These are phyloP conservation scores for Alopecurus myosuroides DNA, from an alignment of 176 grass and related monocot genomes.

Conservation along the genomic window DNA sequence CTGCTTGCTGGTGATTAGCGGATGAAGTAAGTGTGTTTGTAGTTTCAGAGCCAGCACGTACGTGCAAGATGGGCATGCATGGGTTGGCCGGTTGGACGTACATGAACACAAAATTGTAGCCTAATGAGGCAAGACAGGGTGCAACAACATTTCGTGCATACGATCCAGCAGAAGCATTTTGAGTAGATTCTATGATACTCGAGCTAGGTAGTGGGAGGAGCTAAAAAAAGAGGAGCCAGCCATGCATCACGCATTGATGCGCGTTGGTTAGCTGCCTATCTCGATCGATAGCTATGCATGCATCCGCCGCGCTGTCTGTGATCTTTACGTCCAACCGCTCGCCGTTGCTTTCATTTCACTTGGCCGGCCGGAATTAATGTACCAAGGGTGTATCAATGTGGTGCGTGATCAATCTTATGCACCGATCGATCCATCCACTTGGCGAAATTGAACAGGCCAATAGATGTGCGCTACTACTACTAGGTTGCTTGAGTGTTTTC, in stretches of 20 bases:
- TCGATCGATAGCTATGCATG: background rate
- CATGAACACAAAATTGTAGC: background rate
- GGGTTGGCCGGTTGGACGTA: background rate
- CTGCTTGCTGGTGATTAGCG: too few relatives aligned
- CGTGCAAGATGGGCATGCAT: too few relatives aligned
- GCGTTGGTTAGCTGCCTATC: background rate
- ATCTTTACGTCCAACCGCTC: constrained; percentile 1
- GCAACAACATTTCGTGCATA: too few relatives aligned
- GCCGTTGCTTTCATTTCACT: background rate
- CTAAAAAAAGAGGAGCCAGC: background rate
- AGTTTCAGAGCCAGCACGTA: too few relatives aligned
- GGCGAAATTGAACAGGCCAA: background rate
- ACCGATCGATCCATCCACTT: background rate
- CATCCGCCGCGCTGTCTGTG: background rate
- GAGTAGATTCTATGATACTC: too few relatives aligned
- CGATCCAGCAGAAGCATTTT: too few relatives aligned
- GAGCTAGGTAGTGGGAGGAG: too few relatives aligned
- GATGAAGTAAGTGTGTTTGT: too few relatives aligned
- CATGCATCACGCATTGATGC: background rate
- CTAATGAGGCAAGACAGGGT: background rate
- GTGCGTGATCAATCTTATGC: background rate
- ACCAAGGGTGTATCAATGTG: background rate
- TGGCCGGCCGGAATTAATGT: background rate
- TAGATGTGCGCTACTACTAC: background rate
- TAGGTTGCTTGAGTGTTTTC: background rate